Evolutionary conservation across 352 stramenopile species (phyloP), one percentile per base, ranked within the genome.

Genomic region (Pythium phragmitis): DNA sequence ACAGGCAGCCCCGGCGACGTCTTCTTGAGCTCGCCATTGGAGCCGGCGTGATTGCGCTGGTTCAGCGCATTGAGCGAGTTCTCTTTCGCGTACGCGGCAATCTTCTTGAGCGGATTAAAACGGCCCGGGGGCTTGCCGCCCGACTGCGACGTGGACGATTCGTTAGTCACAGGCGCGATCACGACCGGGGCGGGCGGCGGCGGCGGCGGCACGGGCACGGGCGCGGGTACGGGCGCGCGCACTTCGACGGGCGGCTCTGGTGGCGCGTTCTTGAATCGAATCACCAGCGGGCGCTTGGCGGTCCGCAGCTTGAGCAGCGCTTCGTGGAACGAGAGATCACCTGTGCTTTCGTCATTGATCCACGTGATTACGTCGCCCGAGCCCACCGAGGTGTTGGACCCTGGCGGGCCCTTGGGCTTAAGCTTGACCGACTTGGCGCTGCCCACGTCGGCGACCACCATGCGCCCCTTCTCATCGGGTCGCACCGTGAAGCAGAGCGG

Each of bases 381-480:
- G 8, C 72, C 72, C 21, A 84, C 73, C 2, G 81, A 74, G 17
- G 80, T 77, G 56, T 86, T 86, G 13, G 78, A 68, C 4, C 67
- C 62, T 1, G 46, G 43, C 11, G 69, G 71, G 8, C 76, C 79
- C 69, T 91, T 88, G 13, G 80, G 71, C 65, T 96, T 96, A 13
- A 90, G 68, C 51, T 96, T 96, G 19, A 93, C 87, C 23, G 87
- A 94, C 68, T 96, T 96, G 45, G 87, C 87, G 42, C 77, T 88
- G 41, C 87, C 87, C 13, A 96, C 68, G 37, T 96, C 87, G 2
- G 87, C 85, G 8, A 96, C 82, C 26, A 92, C 68, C 76, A 93
- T 96, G 37, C 81, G 69, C 2, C 85, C 83, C 23, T 74, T 74
- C 34, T 71, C 64, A 46, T 84, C 83, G 5, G 85, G 80, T 41